A percentile compares a stretch with the other conserved stretches of the same genome.
Conservation (phyloP, 768 basidiomycete genomes). For the Rickenella mellea region DNA sequence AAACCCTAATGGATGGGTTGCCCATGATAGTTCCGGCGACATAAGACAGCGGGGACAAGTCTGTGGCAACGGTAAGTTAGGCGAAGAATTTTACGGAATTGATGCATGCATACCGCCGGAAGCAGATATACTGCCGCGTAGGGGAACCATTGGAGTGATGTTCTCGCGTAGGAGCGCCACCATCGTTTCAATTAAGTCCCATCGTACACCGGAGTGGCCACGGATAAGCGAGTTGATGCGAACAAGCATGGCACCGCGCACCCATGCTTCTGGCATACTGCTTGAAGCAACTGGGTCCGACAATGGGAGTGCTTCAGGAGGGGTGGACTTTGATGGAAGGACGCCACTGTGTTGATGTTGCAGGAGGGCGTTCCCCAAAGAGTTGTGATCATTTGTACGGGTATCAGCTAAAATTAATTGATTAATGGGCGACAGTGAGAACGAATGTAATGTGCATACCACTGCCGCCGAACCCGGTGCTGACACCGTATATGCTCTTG, state of each 20-base stretch:
- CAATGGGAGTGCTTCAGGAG: constrained; percentile 51
- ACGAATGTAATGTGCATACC: constrained; percentile 23
- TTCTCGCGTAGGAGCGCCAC: constrained; percentile 58
- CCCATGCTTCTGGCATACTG: constrained; percentile 83
- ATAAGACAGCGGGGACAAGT: constrained; percentile 74
- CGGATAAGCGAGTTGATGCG: constrained; percentile 86
- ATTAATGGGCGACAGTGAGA: constrained; percentile 9
- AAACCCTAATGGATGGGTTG: constrained; percentile 70
- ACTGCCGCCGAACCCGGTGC: constrained; percentile 83
- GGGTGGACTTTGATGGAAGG: constrained; percentile 43
- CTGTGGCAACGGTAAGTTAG: constrained; percentile 21
- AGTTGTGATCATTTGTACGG: constrained; percentile 61
- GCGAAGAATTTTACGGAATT: constrained; percentile 7
- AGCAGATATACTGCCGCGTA: constrained; percentile 77
- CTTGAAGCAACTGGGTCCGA: constrained; percentile 56
- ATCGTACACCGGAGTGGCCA: constrained; percentile 80
- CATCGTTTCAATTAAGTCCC: constrained; percentile 76
- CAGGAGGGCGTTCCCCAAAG: constrained; percentile 73
- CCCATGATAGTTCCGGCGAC: constrained; percentile 75
- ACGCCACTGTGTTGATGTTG: constrained; percentile 79
- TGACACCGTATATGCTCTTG: constrained; percentile 75
- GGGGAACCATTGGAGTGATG: constrained; percentile 71
- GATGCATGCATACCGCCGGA: constrained; percentile 50
- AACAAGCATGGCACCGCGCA: constrained; percentile 77
- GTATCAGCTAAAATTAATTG: constrained; percentile 48